Evolutionary conservation across 2,329 filamentous ascomycete species (phyloP), one percentile per base, ranked within the genome.

Genomic region (Colletotrichum gigasporum): DNA sequence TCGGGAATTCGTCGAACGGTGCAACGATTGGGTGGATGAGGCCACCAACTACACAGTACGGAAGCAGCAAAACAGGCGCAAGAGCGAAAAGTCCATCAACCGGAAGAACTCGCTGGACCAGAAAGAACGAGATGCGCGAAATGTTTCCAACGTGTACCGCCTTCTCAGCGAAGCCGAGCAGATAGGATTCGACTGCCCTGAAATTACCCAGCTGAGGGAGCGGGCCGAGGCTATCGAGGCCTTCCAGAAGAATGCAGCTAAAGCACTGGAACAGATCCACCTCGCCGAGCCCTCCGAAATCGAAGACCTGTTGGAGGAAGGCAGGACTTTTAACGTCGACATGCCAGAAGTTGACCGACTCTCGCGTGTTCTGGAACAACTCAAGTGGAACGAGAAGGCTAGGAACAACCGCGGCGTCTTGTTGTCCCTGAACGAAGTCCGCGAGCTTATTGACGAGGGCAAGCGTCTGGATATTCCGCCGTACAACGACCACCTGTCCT

Each of bases 21-120:
- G 96, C 82, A 96, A 97, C 77, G 94, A 97, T 75, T 97, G 96
- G 92, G 93, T 97, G 67, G 96, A 98, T 72, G 95, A 98, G 80
- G 96, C 96, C 69, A 96, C 93, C 72, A 94, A 92, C 74, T 99
- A 96, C 82, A 97, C 94, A 73, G 94, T 96, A 63, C 92, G 96
- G 71, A 99, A 99, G 81, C 95, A 97, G 80, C 95, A 97, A 79
- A 97, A 96, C 74, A 91, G 96, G 67, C 93, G 95, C 66, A 98
- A 98, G 79, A 97, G 91, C 76, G 95, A 97, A 72, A 96, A 93
- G 74, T 87, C 87, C 44, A 96, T 91, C 68, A 90, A 88, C 71
- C 87, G 89, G 58, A 87, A 87, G 42, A 68, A 61, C 45, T 68
- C 64, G 28, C 2, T 75, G 73, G 94, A 97, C 72, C 85, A 91